A percentile compares a stretch with the other conserved stretches of the same genome.
Evolutionary conservation across 2,329 filamentous ascomycete genomes (phyloP).

Genomic region (Fusarium kyushuense): DNA sequence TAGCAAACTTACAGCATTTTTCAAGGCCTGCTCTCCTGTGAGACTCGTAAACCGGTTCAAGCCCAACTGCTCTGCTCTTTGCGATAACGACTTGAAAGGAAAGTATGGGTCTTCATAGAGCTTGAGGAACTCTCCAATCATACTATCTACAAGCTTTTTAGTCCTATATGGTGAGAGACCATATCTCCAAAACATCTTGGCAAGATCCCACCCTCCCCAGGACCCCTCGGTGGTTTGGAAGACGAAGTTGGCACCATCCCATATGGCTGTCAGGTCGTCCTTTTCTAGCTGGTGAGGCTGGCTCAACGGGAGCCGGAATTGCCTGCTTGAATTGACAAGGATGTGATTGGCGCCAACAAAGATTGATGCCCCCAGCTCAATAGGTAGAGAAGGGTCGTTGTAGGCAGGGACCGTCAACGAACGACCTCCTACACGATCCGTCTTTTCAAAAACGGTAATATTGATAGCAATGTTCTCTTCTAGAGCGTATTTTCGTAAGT

Average conservation of each 20-base stretch:
- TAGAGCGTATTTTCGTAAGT: slow-evolving; percentile 78
- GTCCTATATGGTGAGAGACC: slow-evolving; percentile 81
- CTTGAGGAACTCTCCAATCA: slow-evolving; percentile 78
- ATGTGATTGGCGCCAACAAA: slow-evolving; percentile 90
- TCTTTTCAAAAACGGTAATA: slow-evolving; percentile 89
- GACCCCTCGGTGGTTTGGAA: slow-evolving; percentile 70
- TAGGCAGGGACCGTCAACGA: slow-evolving; percentile 86
- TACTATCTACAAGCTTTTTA: slow-evolving; percentile 76
- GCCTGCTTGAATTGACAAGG: slow-evolving; percentile 76
- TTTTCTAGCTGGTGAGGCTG: slow-evolving; percentile 59
- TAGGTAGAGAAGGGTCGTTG: slow-evolving; percentile 71
- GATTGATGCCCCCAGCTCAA: slow-evolving; percentile 92
- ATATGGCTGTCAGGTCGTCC: slow-evolving; percentile 77
- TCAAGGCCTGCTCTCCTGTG: slow-evolving; percentile 80
- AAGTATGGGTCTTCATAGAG: slow-evolving; percentile 87
- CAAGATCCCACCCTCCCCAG: slow-evolving; percentile 82
- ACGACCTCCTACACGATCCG: slow-evolving; percentile 82
- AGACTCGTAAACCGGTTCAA: slow-evolving; percentile 73
- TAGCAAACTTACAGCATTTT: slow-evolving; percentile 63
- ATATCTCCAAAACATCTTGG: slow-evolving; percentile 87
- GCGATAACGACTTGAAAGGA: slow-evolving; percentile 82
- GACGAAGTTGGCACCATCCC: slow-evolving; percentile 83
- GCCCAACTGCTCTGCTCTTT: slow-evolving; percentile 74
- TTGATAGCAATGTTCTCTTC: slow-evolving; percentile 72
- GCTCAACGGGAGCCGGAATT: slow-evolving; percentile 75